Base-by-base conservation (phyloP, 2,329 filamentous ascomycete species). In the Cordyceps javanica region DNA sequence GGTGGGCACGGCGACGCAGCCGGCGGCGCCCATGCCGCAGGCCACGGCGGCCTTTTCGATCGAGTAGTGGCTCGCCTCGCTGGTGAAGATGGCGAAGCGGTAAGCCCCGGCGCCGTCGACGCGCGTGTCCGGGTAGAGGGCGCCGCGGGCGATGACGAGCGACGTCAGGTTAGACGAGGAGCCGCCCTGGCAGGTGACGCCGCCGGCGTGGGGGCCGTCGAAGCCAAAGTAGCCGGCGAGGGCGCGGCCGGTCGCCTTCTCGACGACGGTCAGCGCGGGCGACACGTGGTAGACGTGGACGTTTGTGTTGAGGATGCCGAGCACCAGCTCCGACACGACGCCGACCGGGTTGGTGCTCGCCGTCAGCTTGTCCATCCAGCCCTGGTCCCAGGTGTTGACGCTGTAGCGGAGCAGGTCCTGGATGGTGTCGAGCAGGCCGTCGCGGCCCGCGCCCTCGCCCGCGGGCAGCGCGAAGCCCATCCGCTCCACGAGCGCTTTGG, bases 301-400 rank as follows among this genome's bases (percentile, higher is more conserved):
- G 69, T 97, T 99, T 28, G 94, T 97, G 73, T 99, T 97, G 45
- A 99, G 76, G 0, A 89, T 82, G 0, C 89, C 87, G 26, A 97
- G 82, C 8, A 97, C 78, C 60, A 97, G 77, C 67, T 97, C 94
- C 2, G 91, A 87, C 16, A 88, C 85, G 0, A 97, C 81, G n/a
- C 93, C 93, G 11, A 93, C 87, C 82, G 93, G 88, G 68, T 94
- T 94, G 34, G 90, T 95, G 62, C 87, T 88, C n/a, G 89, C 85
- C 72, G 97, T 97, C 21, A 97, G 78, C 75, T 99, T 97, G 74
- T 97, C 92, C 67, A 97, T 75, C 73, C 97, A 99, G 11, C 93
- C 93, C 72, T 96, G 92, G 68, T 96, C 89, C 90, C 92, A 97
- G 14, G 93, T 97, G 74, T 99, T 99, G 67, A 97, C 93, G 67